Evolutionary conservation across 352 stramenopile genomes (phyloP), one percentile per base, ranked within the genome.

Genomic region (Phytophthora capsici): DNA sequence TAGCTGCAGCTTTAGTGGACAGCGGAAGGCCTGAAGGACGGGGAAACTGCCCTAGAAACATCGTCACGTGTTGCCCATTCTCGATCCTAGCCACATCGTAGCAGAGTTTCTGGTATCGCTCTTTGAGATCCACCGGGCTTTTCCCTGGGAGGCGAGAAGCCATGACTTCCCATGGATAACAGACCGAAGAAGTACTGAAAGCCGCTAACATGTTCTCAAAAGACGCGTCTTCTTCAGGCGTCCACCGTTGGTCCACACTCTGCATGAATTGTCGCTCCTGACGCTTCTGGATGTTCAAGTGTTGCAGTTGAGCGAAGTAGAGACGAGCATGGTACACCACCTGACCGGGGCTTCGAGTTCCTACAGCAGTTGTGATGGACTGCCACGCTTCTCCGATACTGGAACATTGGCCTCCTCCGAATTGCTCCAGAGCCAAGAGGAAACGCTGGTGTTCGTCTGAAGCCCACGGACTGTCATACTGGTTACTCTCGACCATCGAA

Each of bases 11-110:
- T 23, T 66, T 71, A 0, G 52, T 68, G 3, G 59, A 61, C 10
- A 65, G 20, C 0, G 54, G 36, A 10, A 63, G 62, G 8, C 55
- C 54, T 6, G 61, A 20, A 4, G 73, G 48, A 34, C 66, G 56
- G n/a, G 63, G 49, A 22, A 63, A 71, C 20, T 80, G 69, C 4
- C 66, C 73, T 3, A 85, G 59, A 32, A 84, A 71, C 80, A 89
- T 91, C 25, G 69, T 79, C 2, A 91, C 71, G 26, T 90, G 81
- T 38, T 90, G 75, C 0, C 82, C 82, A 14, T 51, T 70, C 52
- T 94, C 84, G 40, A 94, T 93, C 12, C 77, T 69, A n/a, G 79
- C 75, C 7, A 94, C 63, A 53, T 94, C 86, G 46, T 89, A 81
- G 52, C 86, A 89, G 25, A 93, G 84, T 75, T 90, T 89, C 54